Evolutionary conservation across 192 early-diverging fungal species (phyloP), one percentile per base, ranked within the genome.

Genomic region (Coemansia furcata): DNA sequence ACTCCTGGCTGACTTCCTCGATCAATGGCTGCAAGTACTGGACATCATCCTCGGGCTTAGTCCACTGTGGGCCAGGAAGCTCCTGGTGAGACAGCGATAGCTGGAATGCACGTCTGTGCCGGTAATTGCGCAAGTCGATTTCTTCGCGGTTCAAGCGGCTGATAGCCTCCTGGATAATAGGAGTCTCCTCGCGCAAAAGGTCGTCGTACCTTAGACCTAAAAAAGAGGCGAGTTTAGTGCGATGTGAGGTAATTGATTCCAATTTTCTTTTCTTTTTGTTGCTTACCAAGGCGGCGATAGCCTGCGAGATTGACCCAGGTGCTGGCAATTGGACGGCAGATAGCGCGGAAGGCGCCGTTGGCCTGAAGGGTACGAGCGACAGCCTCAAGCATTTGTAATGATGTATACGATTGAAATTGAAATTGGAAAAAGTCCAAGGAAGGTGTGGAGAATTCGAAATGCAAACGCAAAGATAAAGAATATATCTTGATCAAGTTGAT

Each of bases 151-250:
- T 78, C 19, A 98, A 85, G 23, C 95, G 90, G 69, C 86, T 80
- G 47, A 97, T 74, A 4, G 96, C 95, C 74, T 93, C 92, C 66
- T 88, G 80, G 44, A 94, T 89, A 50, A 94, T 82, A 29, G 87
- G 85, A 54, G 82, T 91, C 80, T 98, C 94, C 49, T 95, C 93
- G 35, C 84, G 85, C 78, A 96, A 83, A 50, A 98, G 78, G 79
- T 97, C 96, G 85, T 98, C 96, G 71, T 90, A 93, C 60, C 87
- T 85, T 49, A 98, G 84, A 66, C 96, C 96, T 80, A 75, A 32
- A 3, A 37, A 23, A 61, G n/a, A 64, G 9, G 26, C 12, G 19
- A 21, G 40, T 91, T 47, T 19, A 37, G 66, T 50, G 19, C 9
- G 19, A 11, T 50, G 49, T 23, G 5, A 8, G 11, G 49, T 9